phyloP scores from a whole-genome alignment of 1,284 basidiomycete genomes.

The Moniliophthora roreri region DNA sequence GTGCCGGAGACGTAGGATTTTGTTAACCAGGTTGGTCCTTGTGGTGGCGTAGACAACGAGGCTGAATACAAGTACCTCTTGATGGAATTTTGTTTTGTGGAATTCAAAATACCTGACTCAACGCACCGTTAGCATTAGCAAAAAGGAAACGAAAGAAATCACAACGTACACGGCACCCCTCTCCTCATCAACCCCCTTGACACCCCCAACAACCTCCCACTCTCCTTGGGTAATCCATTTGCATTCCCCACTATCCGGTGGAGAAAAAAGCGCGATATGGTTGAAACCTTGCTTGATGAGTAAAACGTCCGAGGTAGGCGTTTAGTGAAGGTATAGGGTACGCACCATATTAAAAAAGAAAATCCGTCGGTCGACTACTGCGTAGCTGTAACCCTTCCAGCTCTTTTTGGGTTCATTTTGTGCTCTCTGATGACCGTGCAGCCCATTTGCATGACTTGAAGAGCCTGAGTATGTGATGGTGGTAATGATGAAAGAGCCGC shows the following conservation, averaged over 20 bases:
- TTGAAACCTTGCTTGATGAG: conserved; percentile 80
- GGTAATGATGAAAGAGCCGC: no score
- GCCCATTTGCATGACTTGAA: no score
- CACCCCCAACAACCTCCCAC: conserved; percentile 88
- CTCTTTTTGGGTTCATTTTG: no score
- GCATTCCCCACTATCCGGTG: conserved; percentile 66
- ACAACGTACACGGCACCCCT: conserved; percentile 72
- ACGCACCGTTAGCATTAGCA: not conserved
- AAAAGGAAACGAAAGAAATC: conserved; percentile 21
- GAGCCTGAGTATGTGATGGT: no score
- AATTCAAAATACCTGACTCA: conserved; percentile 79
- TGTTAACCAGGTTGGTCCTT: conserved; percentile 61
- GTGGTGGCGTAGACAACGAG: conserved; percentile 49
- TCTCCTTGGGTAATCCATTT: conserved; percentile 82
- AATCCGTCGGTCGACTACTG: no score
- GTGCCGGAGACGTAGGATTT: conserved; percentile 43
- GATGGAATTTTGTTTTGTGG: conserved; percentile 79
- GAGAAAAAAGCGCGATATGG: conserved; percentile 87
- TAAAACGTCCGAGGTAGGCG: conserved; percentile 86
- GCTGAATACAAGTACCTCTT: conserved; percentile 85
- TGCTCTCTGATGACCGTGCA: no score
- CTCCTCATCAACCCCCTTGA: conserved; percentile 71
- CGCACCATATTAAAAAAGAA: no score
- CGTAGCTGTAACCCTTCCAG: no score
- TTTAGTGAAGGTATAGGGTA: conserved; percentile 48